Conservation (phyloP, 2,329 filamentous ascomycete genomes). For the Celoporthe dispersa region DNA sequence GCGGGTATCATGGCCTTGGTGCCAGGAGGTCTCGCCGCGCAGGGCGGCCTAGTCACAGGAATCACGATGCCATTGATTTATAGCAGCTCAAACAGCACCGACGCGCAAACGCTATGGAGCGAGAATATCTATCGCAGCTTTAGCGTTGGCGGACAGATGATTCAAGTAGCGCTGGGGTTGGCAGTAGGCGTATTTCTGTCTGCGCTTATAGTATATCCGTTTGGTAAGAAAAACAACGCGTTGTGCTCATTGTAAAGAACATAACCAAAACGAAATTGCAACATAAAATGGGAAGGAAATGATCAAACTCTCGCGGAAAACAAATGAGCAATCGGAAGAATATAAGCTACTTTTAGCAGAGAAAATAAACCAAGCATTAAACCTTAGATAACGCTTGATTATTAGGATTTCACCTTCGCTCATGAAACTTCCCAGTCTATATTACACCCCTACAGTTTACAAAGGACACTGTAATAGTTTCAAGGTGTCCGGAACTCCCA, state of each 20-base stretch:
- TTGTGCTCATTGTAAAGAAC: slow-evolving; percentile 1
- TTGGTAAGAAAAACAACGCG: slow-evolving; percentile 10
- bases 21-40: slow-evolving; percentile 22
- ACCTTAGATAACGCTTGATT: too few species aligned
- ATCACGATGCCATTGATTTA: slow-evolving; percentile 24
- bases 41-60: slow-evolving; percentile 21
- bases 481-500: too few species aligned
- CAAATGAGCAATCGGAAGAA: too few species aligned
- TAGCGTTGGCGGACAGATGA: slow-evolving; percentile 20
- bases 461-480: too few species aligned
- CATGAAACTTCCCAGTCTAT: too few species aligned
- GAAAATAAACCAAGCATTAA: too few species aligned
- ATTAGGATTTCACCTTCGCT: too few species aligned
- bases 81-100: slow-evolving; percentile 2
- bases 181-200: slow-evolving; percentile 6
- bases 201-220: slow-evolving; percentile 8
- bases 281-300: neutral
- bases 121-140: slow-evolving; percentile 16
- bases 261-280: neutral
- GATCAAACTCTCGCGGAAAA: neutral
- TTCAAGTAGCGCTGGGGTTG: slow-evolving; percentile 16
- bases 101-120: neutral
- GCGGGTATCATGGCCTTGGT: slow-evolving; percentile 23
- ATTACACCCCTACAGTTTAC: too few species aligned
- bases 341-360: too few species aligned